Evolutionary conservation across 164 flowering plant species (phyloP).

Genomic region (Kalanchoe fedtschenkoi): DNA sequence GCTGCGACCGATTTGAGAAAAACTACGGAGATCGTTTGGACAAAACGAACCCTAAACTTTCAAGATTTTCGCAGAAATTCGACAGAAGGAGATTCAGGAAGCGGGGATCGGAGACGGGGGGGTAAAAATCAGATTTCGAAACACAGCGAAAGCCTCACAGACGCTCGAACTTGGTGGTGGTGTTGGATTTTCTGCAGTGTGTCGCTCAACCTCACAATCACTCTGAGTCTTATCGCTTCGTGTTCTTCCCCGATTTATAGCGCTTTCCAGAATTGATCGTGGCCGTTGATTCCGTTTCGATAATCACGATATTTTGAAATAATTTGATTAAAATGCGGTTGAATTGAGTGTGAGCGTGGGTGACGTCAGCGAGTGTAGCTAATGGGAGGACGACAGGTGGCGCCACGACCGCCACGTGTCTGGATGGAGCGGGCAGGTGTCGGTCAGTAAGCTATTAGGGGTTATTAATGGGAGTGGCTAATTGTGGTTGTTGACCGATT

Average conservation of each 20-base stretch:
- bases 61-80: background rate
- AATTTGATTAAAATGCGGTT: background rate
- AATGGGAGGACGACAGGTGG: conserved; percentile 11
- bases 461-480: background rate
- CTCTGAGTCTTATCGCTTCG: conserved; percentile 3
- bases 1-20: conserved; percentile 21
- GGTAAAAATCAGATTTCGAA: background rate
- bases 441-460: background rate
- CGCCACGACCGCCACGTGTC: conserved; percentile 14
- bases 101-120: conserved; percentile 19
- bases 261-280: background rate
- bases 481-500: background rate
- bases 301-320: background rate
- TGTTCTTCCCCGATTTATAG: background rate
- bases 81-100: no score
- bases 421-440: conserved; percentile 7
- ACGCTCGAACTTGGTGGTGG: conserved; percentile 6
- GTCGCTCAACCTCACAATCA: conserved; percentile 9
- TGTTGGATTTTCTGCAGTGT: background rate
- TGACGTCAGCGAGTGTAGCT: conserved; percentile 2
- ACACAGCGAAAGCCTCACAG: conserved; percentile 2
- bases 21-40: background rate
- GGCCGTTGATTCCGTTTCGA: background rate
- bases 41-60: background rate
- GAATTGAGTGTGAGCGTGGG: background rate